Base-by-base conservation (phyloP, 441 rosid species). In the Populus hybrid region DNA sequence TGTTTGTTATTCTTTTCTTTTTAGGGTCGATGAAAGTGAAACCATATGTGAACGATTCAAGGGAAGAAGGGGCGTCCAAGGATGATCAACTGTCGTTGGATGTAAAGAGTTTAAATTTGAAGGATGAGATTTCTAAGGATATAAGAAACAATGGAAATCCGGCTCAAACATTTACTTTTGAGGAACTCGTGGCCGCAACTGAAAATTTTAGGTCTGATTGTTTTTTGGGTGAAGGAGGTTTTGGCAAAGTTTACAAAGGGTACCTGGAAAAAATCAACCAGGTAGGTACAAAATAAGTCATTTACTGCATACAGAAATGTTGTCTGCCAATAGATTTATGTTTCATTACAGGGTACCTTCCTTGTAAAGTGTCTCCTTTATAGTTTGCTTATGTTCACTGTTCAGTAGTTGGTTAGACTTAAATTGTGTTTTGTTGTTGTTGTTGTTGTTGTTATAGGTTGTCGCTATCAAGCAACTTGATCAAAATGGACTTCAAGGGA, bases 381-480 rank as follows among this genome's bases (percentile, higher is more conserved):
- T 59, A 11, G 14, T 64, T 72, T 34, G 26, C 75, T 77, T 71
- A 42, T 28, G 59, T 3, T 34, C 21, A 32, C 69, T 71, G 50
- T 6, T 36, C 42, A 18, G n/a, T 16, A 53, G 61, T 5, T 53
- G n/a, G 61, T 5, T 53, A 61, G 76, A 12, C 3, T 77, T 77
- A 34, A 57, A 1, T 81, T 61, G 57, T 53, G 64, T 26, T 26
- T 26, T 26, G 28, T 26, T 26, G 28, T 32, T 34, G 78, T 65
- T 63, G 65, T 40, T 73, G 59, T 75, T 75, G 24, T 24, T 24
- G 24, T 24, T 24, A 81, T 82, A 94, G 97, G 91, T 89, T 76
- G 99, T 94, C 67, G 98, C 97, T 23, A 94, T 94, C 78, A 94
- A 94, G 85, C 99, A 90, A 83, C 92, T 94, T 36, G 95, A 94